Conservation (phyloP, 129 eudicot genomes). For the Glebionis coronaria region DNA sequence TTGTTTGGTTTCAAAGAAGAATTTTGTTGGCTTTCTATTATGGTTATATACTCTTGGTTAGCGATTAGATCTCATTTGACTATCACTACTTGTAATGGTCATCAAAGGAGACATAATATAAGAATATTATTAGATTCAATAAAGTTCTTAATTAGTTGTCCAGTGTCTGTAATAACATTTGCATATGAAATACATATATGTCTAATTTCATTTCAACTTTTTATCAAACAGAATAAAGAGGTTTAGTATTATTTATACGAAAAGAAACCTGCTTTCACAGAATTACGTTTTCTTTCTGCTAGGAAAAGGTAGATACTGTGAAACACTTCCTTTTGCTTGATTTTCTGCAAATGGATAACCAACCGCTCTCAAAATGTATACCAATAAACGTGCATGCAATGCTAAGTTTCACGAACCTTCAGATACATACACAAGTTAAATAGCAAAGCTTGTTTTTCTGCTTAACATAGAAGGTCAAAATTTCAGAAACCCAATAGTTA, state of each 20-base stretch:
- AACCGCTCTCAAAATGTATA: not conserved
- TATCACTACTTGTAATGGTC: not conserved
- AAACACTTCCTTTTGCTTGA: no score
- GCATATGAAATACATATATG: constrained; percentile 5
- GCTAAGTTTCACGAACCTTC: not conserved
- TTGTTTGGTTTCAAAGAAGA: constrained; percentile 12
- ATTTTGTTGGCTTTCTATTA: constrained; percentile 3
- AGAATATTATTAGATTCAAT: constrained; percentile 17
- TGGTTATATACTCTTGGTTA: constrained; percentile 23
- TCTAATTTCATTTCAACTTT: not conserved
- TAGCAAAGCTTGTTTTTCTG: not conserved
- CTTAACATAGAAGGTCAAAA: constrained; percentile 7
- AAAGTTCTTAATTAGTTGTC: constrained; percentile 19
- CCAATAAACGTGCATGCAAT: not conserved
- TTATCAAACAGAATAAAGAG: not conserved
- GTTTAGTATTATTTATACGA: no score
- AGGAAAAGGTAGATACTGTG: no score
- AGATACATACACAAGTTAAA: not conserved
- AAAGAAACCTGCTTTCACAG: no score
- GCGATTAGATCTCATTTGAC: not conserved
- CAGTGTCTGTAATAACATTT: constrained; percentile 15
- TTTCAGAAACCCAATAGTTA: constrained; percentile 14
- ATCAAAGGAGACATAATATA: constrained; percentile 9
- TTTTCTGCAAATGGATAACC: no score
- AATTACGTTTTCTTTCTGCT: no score